Conservation (phyloP, 176 grass and related monocot genomes). For the Cenchrus fungigraminus region DNA sequence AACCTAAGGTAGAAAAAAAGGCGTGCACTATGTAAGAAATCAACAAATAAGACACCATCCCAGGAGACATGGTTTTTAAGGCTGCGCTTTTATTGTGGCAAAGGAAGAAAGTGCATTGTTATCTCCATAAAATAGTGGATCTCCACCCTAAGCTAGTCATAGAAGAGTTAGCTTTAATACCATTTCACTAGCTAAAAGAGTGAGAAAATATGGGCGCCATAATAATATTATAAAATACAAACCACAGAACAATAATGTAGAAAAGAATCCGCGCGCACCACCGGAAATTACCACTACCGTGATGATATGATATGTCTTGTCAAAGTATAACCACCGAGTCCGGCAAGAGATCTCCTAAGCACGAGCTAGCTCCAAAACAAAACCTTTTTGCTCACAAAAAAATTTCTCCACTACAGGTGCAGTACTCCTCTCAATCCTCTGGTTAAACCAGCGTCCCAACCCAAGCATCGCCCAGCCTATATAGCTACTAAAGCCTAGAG, state of each 20-base stretch:
- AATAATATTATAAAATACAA: conserved; percentile 6
- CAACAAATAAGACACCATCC: no score
- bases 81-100: not conserved
- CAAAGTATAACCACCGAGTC: conserved; percentile 47
- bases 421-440: not conserved
- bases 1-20: not conserved
- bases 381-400: conserved; percentile 12
- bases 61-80: no score
- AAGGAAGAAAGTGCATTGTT: not conserved
- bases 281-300: conserved; percentile 34
- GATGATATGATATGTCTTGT: conserved; percentile 55
- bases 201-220: not conserved
- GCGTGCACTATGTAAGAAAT: no score
- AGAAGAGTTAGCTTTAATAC: not conserved
- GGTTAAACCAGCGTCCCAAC: conserved; percentile 13
- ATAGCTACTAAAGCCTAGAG: conserved; percentile 41
- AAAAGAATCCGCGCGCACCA: conserved; percentile 2
- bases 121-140: conserved; percentile 41
- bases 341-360: conserved; percentile 44
- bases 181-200: not conserved
- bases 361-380: conserved; percentile 23
- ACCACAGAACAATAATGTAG: not conserved
- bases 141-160: not conserved
- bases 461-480: conserved; percentile 37
- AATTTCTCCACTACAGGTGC: conserved; percentile 5